Percentiles rank a stretch among this genome's conserved stretches.
These are phyloP conservation scores for Solanum medicagineum DNA, from an alignment of 257 asterid genomes.

Conservation along the genomic window DNA sequence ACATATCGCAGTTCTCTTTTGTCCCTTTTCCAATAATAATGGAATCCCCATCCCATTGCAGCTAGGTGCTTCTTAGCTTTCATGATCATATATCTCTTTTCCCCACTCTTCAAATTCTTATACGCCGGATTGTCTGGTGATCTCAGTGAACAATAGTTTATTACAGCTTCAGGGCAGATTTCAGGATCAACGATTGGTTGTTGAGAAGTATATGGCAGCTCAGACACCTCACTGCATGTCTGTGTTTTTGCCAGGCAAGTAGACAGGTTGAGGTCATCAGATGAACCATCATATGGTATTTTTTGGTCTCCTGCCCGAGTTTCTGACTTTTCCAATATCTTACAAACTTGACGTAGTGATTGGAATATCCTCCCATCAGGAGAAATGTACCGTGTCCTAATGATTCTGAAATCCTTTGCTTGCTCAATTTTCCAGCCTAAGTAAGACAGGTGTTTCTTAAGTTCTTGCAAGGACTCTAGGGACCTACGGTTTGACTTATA, in stretches of 20 bases:
- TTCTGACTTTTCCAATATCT: constrained; percentile 11
- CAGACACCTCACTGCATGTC: constrained; percentile 15
- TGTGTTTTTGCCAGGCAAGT: constrained; percentile 8
- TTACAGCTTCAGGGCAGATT: constrained; percentile 45
- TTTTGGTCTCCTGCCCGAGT: background rate
- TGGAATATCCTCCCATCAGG: constrained; percentile 19
- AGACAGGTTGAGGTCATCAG: constrained; percentile 7
- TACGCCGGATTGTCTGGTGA: background rate
- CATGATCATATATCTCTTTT: background rate
- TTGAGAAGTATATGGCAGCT: background rate
- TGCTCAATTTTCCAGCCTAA: constrained; percentile 43
- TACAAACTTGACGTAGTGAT: constrained; percentile 25
- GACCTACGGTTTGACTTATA: background rate
- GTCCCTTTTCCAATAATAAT: background rate
- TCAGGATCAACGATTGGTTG: constrained; percentile 19
- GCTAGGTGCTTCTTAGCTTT: constrained; percentile 47
- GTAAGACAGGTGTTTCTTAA: constrained; percentile 36
- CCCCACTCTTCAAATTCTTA: background rate
- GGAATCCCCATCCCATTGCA: constrained; percentile 40
- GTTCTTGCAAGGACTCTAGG: background rate
- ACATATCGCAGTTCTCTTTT: constrained; percentile 24
- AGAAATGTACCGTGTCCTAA: constrained; percentile 23
- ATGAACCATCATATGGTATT: background rate
- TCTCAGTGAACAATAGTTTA: constrained; percentile 8
- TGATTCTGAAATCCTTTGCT: background rate